phyloP scores from a whole-genome alignment of 1,284 basidiomycete genomes.

The Prillingera fragicola region DNA sequence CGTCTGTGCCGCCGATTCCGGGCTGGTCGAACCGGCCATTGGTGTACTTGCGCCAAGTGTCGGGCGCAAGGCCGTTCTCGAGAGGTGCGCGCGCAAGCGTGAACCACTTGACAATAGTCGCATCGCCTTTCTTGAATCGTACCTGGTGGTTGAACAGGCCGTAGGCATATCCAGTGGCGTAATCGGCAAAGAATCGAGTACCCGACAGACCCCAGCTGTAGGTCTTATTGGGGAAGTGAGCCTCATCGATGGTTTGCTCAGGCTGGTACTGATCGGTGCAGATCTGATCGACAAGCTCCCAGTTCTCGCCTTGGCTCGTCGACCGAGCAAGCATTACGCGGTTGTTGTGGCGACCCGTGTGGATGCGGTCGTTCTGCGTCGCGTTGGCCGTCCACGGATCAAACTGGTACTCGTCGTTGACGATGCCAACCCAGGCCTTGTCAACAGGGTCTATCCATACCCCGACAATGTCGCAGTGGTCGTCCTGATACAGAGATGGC shows the following conservation, averaged over 20 bases:
- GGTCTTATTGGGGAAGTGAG: constrained; percentile 3
- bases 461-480: constrained; percentile 8
- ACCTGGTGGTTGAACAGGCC: constrained; percentile 4
- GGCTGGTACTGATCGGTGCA: constrained; percentile 2
- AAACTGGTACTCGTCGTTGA: constrained; percentile 10
- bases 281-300: constrained; percentile 2
- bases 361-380: constrained; percentile 1
- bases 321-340: background rate
- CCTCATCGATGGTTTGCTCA: constrained; percentile 1
- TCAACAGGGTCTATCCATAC: constrained; percentile 2
- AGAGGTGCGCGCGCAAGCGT: background rate
- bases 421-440: background rate
- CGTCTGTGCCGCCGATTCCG: background rate
- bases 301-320: background rate
- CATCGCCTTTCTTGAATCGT: constrained; percentile 3
- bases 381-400: background rate
- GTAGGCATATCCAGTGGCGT: background rate
- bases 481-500: constrained; percentile 5
- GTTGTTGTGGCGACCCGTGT: constrained; percentile 2
- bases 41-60: constrained; percentile 1
- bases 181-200: constrained; percentile 1
- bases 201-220: constrained; percentile 4
- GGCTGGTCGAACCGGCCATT: constrained; percentile 2
- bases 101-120: background rate
- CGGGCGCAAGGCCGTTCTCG: background rate